These are phyloP conservation scores for Coffea canephora DNA, from an alignment of 257 asterid species.

Conservation along the genomic window DNA sequence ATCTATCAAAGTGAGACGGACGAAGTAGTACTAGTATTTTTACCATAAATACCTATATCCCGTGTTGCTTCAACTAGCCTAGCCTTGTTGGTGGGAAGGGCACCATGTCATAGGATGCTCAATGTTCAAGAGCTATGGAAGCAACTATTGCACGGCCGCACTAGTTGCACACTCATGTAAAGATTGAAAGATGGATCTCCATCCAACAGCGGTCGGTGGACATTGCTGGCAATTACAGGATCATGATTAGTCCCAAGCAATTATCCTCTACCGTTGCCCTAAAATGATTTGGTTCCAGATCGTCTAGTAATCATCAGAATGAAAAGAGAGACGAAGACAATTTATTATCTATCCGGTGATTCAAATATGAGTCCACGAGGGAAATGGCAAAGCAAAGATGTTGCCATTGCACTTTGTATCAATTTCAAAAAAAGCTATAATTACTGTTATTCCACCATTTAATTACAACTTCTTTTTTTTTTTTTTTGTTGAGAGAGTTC, in stretches of 20 bases:
- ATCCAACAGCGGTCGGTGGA: not conserved
- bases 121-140: not conserved
- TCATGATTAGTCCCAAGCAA: constrained; percentile 19
- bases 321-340: not conserved
- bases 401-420: not conserved
- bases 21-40: not conserved
- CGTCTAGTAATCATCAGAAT: not conserved
- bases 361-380: not conserved
- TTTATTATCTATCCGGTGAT: too few relatives aligned
- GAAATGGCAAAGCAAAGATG: not conserved
- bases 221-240: constrained; percentile 14
- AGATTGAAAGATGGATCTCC: constrained; percentile 4
- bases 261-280: not conserved
- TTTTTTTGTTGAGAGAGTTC: constrained; percentile 15
- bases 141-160: not conserved
- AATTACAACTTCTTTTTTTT: constrained; percentile 8
- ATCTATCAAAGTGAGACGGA: too few relatives aligned
- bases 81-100: constrained; percentile 48
- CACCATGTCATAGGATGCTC: constrained; percentile 27
- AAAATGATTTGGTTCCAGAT: constrained; percentile 2
- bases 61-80: not conserved
- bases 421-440: constrained; percentile 9
- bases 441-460: constrained; percentile 18
- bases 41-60: not conserved
- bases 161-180: constrained; percentile 7